phyloP scores from a whole-genome alignment of 495 filamentous ascomycete genomes.

The Astrothelium subdiscretum region DNA sequence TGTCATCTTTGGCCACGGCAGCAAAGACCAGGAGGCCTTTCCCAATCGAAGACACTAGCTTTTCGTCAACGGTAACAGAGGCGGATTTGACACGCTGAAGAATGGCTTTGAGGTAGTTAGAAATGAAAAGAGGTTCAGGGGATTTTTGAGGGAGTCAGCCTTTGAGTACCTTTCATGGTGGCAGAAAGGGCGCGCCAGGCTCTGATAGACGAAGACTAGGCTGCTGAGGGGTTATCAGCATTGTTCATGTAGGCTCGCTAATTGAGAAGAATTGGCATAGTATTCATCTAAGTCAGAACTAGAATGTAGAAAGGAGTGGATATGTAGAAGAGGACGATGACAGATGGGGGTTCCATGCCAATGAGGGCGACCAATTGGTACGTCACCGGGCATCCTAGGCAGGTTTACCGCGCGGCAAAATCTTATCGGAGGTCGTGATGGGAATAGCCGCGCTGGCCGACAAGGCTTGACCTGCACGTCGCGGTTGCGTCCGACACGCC shows the following conservation, averaged over 20 bases:
- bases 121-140: neutral
- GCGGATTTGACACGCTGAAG: slow-evolving; percentile 92
- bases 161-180: neutral
- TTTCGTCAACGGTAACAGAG: slow-evolving; percentile 92
- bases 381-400: neutral
- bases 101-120: slow-evolving; percentile 49
- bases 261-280: neutral
- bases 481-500: neutral
- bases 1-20: slow-evolving; percentile 82
- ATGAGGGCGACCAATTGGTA: neutral
- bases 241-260: neutral
- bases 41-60: slow-evolving; percentile 80
- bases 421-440: neutral
- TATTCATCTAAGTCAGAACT: neutral
- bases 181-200: neutral
- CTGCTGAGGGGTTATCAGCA: neutral
- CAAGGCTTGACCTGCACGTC: neutral
- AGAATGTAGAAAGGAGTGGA: neutral
- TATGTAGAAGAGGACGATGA: neutral
- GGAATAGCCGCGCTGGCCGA: neutral
- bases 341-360: no score
- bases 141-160: neutral
- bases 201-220: neutral
- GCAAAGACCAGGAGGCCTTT: slow-evolving; percentile 86
- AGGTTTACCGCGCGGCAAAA: neutral